These are phyloP conservation scores for Cymbomonas tetramitiformis DNA, from an alignment of 139 green algal genomes.

Conservation along the genomic window DNA sequence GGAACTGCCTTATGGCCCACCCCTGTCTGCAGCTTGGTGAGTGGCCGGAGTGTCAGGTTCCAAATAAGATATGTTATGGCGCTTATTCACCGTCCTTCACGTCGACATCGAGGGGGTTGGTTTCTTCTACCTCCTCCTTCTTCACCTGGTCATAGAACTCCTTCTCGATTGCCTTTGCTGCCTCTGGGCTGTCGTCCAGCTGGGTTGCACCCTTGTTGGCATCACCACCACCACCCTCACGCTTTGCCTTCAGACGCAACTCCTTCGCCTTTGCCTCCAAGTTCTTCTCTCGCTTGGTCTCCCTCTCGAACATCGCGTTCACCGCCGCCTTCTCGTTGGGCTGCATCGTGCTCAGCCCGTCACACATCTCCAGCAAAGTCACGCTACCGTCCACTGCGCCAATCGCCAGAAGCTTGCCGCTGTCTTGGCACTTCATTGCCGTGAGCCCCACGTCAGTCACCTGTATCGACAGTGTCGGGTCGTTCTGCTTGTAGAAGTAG, in stretches of 20 bases:
- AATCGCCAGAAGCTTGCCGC: conserved; percentile 41
- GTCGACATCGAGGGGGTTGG: too few relatives aligned
- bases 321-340: conserved; percentile 65
- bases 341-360: conserved; percentile 50
- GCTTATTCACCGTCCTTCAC: too few relatives aligned
- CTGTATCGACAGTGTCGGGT: conserved; percentile 49
- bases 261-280: conserved; percentile 79
- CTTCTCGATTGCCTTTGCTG: too few relatives aligned
- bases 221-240: neutral
- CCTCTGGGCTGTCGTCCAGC: neutral
- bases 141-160: conserved; percentile 14
- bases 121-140: neutral
- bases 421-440: conserved; percentile 45
- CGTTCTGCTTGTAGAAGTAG: conserved; percentile 77
- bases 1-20: too few relatives aligned
- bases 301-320: conserved; percentile 45
- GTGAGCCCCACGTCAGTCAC: conserved; percentile 43
- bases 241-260: conserved; percentile 43
- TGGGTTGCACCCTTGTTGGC: neutral
- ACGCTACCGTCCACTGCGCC: conserved; percentile 52
- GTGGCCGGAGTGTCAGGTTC: too few relatives aligned
- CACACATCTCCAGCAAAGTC: conserved; percentile 56
- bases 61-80: too few relatives aligned
- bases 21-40: too few relatives aligned
- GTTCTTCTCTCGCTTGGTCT: conserved; percentile 68